Conservation (phyloP, 106 monocot genomes). For the Xerophyta viscosa region DNA sequence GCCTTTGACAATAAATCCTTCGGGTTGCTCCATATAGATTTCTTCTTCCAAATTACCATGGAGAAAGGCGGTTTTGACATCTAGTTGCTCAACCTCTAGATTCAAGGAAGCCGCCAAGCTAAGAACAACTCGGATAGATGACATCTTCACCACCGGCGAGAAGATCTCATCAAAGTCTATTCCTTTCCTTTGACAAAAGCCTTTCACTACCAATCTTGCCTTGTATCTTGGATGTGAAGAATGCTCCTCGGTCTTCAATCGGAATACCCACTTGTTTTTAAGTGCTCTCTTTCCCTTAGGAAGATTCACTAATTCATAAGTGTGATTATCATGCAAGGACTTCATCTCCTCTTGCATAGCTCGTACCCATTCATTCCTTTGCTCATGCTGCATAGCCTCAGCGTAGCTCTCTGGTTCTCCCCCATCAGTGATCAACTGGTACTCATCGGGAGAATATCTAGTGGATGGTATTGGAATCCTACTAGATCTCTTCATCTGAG, state of each 20-base stretch:
- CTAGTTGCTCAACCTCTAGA: background rate
- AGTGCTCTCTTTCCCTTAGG: background rate
- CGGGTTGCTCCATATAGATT: background rate
- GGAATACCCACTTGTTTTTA: background rate
- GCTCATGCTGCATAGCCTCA: background rate
- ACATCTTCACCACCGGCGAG: background rate
- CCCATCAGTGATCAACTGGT: background rate
- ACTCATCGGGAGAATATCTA: background rate
- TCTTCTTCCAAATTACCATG: background rate
- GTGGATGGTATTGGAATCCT: background rate
- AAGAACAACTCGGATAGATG: background rate
- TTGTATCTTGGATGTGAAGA: background rate
- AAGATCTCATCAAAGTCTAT: background rate
- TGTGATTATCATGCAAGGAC: background rate
- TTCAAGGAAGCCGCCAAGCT: background rate
- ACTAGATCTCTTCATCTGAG: background rate
- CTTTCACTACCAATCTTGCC: background rate
- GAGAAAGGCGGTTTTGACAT: background rate
- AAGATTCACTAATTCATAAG: background rate
- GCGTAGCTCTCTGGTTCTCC: background rate
- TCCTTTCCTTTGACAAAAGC: background rate
- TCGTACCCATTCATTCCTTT: background rate
- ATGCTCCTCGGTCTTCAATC: background rate
- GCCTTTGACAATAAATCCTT: background rate
- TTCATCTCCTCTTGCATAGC: conserved; percentile 1